Conservation (phyloP, 495 filamentous ascomycete species). For the Podospora tetraspora region DNA sequence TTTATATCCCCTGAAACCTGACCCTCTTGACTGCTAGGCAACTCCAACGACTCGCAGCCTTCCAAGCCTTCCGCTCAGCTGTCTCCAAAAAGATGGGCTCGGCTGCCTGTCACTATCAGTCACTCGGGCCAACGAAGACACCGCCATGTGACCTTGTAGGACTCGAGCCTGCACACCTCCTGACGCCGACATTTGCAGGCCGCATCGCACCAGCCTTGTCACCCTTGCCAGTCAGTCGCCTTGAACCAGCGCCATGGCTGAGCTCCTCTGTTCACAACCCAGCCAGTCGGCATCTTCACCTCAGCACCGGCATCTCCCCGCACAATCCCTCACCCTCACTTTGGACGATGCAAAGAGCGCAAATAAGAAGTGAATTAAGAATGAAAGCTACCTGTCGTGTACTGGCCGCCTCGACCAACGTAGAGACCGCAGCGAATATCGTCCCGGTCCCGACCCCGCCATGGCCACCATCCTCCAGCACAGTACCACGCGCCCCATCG, state of each 20-base stretch:
- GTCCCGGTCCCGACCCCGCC: neutral
- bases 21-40: neutral
- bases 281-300: neutral
- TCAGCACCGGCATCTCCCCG: neutral
- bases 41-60: neutral
- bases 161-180: conserved; percentile 15
- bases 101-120: conserved; percentile 5
- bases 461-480: neutral
- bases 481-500: neutral
- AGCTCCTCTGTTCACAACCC: neutral
- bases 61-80: neutral
- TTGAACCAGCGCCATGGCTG: neutral
- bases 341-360: neutral
- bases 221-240: neutral
- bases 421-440: conserved; percentile 3
- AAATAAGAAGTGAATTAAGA: conserved; percentile 23
- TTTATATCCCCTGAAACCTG: neutral
- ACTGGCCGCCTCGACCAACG: neutral
- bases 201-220: conserved; percentile 18
- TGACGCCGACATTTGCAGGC: conserved; percentile 19
- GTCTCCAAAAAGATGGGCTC: neutral
- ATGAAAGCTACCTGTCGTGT: conserved; percentile 24
- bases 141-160: conserved; percentile 11
- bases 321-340: neutral
- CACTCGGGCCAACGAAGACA: conserved; percentile 4